phyloP scores from a whole-genome alignment of 306 rosid species.

The Cucurbita pepo region DNA sequence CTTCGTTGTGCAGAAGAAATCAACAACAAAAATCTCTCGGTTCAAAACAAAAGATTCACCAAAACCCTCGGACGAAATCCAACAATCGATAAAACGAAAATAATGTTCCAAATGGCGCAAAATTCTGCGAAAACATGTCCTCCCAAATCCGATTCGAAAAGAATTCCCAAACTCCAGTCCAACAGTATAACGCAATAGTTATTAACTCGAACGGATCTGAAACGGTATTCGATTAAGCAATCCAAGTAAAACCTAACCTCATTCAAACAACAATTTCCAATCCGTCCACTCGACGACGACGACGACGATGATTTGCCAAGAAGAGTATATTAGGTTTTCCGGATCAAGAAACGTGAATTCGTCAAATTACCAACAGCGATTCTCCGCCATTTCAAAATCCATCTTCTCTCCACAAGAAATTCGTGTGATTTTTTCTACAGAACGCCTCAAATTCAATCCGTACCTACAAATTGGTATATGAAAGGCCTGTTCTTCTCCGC shows the following conservation, averaged over 20 bases:
- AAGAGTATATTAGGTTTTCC: background rate
- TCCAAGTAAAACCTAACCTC: slow-evolving; percentile 1
- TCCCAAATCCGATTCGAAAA: background rate
- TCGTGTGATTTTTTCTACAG: background rate
- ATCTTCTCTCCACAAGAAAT: background rate
- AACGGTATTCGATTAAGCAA: background rate
- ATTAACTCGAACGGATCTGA: background rate
- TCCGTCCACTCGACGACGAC: background rate
- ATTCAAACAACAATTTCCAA: background rate
- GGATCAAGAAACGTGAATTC: background rate
- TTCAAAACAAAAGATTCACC: background rate
- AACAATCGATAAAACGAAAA: background rate
- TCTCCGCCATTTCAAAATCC: background rate
- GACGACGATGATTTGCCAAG: background rate
- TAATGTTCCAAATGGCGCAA: background rate
- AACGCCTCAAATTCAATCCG: background rate
- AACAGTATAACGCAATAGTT: background rate
- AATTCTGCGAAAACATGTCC: background rate
- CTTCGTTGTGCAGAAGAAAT: background rate
- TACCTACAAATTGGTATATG: background rate
- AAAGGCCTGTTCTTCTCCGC: background rate
- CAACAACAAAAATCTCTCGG: background rate
- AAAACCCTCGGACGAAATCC: background rate
- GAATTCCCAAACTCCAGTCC: background rate
- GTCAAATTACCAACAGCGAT: background rate